phyloP scores from a whole-genome alignment of 2,329 filamentous ascomycete genomes.

The Cylindrodendrum hubeiense region DNA sequence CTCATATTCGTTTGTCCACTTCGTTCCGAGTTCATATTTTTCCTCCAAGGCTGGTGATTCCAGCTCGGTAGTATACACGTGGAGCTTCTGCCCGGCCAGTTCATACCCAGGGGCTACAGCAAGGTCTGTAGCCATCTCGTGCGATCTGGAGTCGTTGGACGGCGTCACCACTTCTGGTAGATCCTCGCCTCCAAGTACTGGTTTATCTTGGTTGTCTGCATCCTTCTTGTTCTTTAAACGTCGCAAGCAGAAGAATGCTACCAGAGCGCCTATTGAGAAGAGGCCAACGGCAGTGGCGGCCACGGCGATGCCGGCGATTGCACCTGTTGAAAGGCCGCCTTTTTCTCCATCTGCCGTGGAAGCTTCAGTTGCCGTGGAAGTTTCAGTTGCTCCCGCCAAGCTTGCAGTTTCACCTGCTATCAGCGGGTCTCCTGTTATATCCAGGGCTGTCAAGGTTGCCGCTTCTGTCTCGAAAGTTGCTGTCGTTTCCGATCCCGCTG shows the following conservation, averaged over 20 bases:
- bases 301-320: too few species aligned
- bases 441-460: too few species aligned
- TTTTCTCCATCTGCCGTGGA: too few species aligned
- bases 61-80: neutral
- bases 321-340: too few species aligned
- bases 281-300: too few species aligned
- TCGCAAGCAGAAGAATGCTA: neutral
- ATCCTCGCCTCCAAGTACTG: neutral
- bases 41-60: neutral
- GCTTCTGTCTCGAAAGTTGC: too few species aligned
- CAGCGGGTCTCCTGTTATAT: too few species aligned
- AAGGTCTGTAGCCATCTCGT: neutral
- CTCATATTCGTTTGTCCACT: neutral
- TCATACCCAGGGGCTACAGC: neutral
- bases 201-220: neutral
- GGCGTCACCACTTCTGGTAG: neutral
- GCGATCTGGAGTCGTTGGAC: neutral
- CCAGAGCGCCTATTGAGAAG: too few species aligned
- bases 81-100: neutral
- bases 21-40: neutral
- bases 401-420: too few species aligned
- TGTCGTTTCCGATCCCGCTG: too few species aligned
- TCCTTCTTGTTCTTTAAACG: neutral
- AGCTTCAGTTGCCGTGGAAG: too few species aligned
- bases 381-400: too few species aligned